Conservation (phyloP, 2,329 filamentous ascomycete genomes). For the Claviceps sp. region DNA sequence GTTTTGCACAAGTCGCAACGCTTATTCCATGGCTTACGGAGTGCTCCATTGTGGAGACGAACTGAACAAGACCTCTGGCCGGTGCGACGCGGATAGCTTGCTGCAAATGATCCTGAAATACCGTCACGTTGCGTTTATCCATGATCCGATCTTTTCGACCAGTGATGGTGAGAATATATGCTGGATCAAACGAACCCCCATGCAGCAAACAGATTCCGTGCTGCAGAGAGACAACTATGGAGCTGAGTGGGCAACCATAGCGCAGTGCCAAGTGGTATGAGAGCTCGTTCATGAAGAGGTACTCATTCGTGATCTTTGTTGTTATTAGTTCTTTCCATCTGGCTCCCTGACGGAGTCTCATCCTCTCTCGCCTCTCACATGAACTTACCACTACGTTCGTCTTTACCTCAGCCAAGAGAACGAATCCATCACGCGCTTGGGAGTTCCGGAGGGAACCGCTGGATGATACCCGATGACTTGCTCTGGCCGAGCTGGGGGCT, state of each 20-base stretch:
- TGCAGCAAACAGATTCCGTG: slow-evolving; percentile 65
- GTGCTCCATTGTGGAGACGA: slow-evolving; percentile 55
- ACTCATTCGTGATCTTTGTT: slow-evolving; percentile 57
- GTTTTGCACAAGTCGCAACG: slow-evolving; percentile 50
- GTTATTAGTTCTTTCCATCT: background rate
- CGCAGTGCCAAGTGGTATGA: slow-evolving; percentile 59
- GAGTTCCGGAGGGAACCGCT: background rate
- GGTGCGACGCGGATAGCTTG: slow-evolving; percentile 54
- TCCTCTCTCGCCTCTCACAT: no score
- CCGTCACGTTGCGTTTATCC: slow-evolving; percentile 64
- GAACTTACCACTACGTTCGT: slow-evolving; percentile 19
- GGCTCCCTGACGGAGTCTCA: background rate
- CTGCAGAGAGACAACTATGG: slow-evolving; percentile 62
- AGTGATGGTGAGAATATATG: slow-evolving; percentile 64
- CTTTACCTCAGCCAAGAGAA: slow-evolving; percentile 12
- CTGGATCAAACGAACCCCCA: slow-evolving; percentile 61
- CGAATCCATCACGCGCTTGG: background rate
- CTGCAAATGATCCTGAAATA: slow-evolving; percentile 64
- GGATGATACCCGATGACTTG: background rate
- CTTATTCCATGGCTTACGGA: slow-evolving; percentile 57
- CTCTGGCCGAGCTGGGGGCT: background rate
- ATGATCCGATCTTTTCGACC: slow-evolving; percentile 56
- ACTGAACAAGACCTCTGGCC: slow-evolving; percentile 59
- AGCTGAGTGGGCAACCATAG: slow-evolving; percentile 61
- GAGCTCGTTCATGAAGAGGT: slow-evolving; percentile 59